Percentiles rank a stretch among this genome's conserved stretches.
Evolutionary conservation across 2,329 filamentous ascomycete species (phyloP).

Genomic region (Curvularia hawaiiensis): DNA sequence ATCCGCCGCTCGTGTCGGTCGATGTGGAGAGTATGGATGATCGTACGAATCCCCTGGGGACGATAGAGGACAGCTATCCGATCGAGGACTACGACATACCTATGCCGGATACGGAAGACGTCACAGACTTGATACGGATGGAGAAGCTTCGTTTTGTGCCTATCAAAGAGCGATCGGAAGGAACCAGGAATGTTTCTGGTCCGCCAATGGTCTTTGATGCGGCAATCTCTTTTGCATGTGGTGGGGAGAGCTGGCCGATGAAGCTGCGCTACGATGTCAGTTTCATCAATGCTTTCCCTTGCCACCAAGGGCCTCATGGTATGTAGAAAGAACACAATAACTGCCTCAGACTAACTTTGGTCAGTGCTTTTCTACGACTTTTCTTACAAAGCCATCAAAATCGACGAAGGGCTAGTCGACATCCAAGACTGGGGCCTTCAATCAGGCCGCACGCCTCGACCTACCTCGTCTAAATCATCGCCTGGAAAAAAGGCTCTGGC

Average conservation of each 20-base stretch:
- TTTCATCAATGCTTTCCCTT: conserved; percentile 50
- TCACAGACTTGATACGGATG: conserved; percentile 70
- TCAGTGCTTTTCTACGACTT: conserved; percentile 74
- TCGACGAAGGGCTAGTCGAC: conserved; percentile 66
- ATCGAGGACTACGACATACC: conserved; percentile 71
- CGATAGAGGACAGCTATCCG: conserved; percentile 64
- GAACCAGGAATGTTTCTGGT: conserved; percentile 31
- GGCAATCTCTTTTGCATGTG: conserved; percentile 49
- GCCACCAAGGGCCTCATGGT: conserved; percentile 50
- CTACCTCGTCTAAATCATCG: conserved; percentile 39
- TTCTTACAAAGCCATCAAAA: conserved; percentile 62
- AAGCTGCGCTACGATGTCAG: conserved; percentile 48
- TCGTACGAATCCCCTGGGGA: conserved; percentile 72
- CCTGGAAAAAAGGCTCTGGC: conserved; percentile 38
- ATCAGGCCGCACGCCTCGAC: conserved; percentile 38
- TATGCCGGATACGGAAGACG: conserved; percentile 61
- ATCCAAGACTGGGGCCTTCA: conserved; percentile 67
- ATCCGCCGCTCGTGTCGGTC: conserved; percentile 58
- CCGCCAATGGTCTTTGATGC: conserved; percentile 47
- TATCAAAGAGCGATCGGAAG: conserved; percentile 44
- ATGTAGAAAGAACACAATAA: conserved; percentile 5
- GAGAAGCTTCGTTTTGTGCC: conserved; percentile 68
- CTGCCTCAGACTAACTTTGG: conserved; percentile 15
- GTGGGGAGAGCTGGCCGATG: conserved; percentile 48
- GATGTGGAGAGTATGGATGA: conserved; percentile 70